phyloP scores from a whole-genome alignment of 306 rosid genomes.

The Vigna reflexopilosa region DNA sequence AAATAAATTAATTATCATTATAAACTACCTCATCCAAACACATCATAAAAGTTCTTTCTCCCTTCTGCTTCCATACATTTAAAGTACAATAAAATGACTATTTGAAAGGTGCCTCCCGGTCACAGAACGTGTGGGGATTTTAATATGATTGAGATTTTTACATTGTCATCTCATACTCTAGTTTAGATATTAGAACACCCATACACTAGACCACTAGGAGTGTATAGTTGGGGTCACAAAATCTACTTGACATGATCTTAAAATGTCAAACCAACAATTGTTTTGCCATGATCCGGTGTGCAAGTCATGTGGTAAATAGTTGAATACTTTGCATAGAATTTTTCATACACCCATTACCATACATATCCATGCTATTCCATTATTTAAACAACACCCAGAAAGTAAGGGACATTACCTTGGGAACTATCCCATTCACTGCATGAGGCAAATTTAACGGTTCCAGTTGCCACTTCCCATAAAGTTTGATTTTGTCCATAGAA shows the following conservation, averaged over 20 bases:
- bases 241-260: slow-evolving; percentile 14
- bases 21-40: too few species aligned
- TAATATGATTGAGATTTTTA: slow-evolving; percentile 23
- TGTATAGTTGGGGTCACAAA: not conserved
- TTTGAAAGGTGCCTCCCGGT: not conserved
- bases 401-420: slow-evolving; percentile 63
- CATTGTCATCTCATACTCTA: slow-evolving; percentile 10
- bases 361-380: slow-evolving; percentile 23
- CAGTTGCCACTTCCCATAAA: slow-evolving; percentile 92
- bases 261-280: slow-evolving; percentile 2
- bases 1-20: too few species aligned
- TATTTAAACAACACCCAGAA: slow-evolving; percentile 31
- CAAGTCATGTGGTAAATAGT: slow-evolving; percentile 26
- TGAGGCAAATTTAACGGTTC: slow-evolving; percentile 82
- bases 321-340: slow-evolving; percentile 5
- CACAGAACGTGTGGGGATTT: not conserved
- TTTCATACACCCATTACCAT: slow-evolving; percentile 12
- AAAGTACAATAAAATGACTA: not conserved
- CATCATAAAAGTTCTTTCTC: not conserved
- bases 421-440: slow-evolving; percentile 87
- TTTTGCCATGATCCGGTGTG: slow-evolving; percentile 12
- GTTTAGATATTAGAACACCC: slow-evolving; percentile 7
- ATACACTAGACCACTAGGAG: slow-evolving; percentile 17
- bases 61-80: not conserved
- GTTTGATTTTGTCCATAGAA: slow-evolving; percentile 62